A percentile compares a stretch with the other conserved stretches of the same genome.
These are phyloP conservation scores for Cryomyces minteri DNA, from an alignment of 495 filamentous ascomycete species.

Conservation along the genomic window DNA sequence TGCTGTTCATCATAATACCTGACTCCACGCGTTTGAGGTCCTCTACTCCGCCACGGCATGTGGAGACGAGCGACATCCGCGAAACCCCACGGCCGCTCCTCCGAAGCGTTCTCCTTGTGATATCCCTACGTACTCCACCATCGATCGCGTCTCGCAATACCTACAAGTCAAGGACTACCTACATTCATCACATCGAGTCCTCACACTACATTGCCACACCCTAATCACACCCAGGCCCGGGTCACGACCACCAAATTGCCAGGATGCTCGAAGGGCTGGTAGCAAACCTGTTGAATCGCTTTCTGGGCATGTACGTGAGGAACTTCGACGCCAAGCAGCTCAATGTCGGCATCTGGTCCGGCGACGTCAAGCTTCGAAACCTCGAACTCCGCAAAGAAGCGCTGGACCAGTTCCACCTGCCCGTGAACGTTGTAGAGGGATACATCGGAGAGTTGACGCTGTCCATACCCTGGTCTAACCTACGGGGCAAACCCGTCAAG, in stretches of 20 bases:
- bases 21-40: too few species aligned
- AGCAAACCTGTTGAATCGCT: slow-evolving; percentile 90
- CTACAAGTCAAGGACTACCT: background rate
- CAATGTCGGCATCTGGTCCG: slow-evolving; percentile 95
- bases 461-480: slow-evolving; percentile 89
- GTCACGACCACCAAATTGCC: slow-evolving; percentile 19
- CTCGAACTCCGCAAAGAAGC: slow-evolving; percentile 87
- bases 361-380: slow-evolving; percentile 82
- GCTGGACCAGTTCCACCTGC: slow-evolving; percentile 86
- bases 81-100: too few species aligned
- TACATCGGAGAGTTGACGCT: slow-evolving; percentile 81
- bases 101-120: too few species aligned
- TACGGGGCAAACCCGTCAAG: slow-evolving; percentile 83
- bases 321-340: slow-evolving; percentile 95
- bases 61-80: too few species aligned
- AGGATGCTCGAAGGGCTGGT: slow-evolving; percentile 50
- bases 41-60: too few species aligned
- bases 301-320: slow-evolving; percentile 98
- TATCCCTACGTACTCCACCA: too few species aligned
- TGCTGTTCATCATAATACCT: too few species aligned
- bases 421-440: slow-evolving; percentile 89
- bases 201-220: background rate
- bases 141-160: too few species aligned
- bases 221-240: slow-evolving; percentile 9
- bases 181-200: background rate